Conservation (phyloP, 495 filamentous ascomycete genomes). For the Penicillium verhagenii region DNA sequence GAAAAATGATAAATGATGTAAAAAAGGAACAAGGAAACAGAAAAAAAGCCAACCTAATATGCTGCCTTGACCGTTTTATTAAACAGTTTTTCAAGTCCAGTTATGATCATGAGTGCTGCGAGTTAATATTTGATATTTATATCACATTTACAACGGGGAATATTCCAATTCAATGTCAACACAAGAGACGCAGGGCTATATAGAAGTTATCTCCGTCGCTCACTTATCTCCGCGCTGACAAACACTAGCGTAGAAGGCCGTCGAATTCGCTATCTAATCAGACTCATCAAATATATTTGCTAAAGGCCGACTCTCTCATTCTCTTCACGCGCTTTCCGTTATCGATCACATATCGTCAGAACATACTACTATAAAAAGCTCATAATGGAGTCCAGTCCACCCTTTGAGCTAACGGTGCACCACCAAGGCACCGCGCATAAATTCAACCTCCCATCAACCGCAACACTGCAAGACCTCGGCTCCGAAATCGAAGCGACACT, state of each 20-base stretch:
- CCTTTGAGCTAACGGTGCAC: constrained; percentile 49
- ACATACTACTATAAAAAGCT: not conserved
- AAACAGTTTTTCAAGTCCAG: too few relatives aligned
- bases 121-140: too few relatives aligned
- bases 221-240: not conserved
- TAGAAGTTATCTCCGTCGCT: not conserved
- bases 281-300: not conserved
- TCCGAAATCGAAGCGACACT: constrained; percentile 51
- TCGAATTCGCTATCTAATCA: not conserved
- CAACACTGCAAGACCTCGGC: constrained; percentile 71
- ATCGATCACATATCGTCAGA: not conserved
- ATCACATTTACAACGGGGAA: too few relatives aligned
- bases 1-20: too few relatives aligned
- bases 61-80: too few relatives aligned
- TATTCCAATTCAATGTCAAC: too few relatives aligned
- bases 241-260: not conserved
- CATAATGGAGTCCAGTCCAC: constrained; percentile 10
- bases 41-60: too few relatives aligned
- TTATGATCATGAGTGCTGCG: too few relatives aligned
- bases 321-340: not conserved
- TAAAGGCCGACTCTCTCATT: too few relatives aligned
- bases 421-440: constrained; percentile 71
- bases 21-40: too few relatives aligned
- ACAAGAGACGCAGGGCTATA: too few relatives aligned
- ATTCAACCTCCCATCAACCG: constrained; percentile 62